Percentiles rank a stretch among this genome's conserved stretches.
Evolutionary conservation across 2,329 filamentous ascomycete genomes (phyloP).

Genomic region (Penicillium sp.): DNA sequence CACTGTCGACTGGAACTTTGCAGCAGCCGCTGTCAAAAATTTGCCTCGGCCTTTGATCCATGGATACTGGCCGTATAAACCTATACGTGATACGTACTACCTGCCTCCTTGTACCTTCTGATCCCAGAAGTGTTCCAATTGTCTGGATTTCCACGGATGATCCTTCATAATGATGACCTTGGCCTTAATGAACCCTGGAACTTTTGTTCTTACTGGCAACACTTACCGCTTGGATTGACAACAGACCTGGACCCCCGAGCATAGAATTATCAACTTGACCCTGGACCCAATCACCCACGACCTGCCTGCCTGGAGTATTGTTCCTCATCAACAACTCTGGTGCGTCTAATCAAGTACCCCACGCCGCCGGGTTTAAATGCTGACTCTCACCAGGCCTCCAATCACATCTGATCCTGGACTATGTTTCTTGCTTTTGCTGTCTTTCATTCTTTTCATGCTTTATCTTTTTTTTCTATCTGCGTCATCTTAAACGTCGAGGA

Average conservation of each 20-base stretch:
- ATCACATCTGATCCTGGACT: constrained; percentile 21
- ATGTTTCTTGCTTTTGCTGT: constrained; percentile 1
- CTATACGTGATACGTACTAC: not conserved
- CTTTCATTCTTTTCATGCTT: constrained; percentile 2
- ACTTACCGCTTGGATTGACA: constrained; percentile 7
- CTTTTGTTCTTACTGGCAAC: not conserved
- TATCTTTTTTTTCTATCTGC: constrained; percentile 12
- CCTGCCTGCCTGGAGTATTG: constrained; percentile 6
- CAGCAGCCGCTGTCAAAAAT: constrained; percentile 16
- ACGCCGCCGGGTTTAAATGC: not conserved
- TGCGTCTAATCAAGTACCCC: constrained; percentile 11
- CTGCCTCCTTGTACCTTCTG: not conserved
- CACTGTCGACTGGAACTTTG: constrained; percentile 10
- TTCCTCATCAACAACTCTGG: constrained; percentile 8
- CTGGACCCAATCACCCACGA: constrained; percentile 5
- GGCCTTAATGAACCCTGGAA: constrained; percentile 1
- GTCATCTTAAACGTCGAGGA: constrained; percentile 14
- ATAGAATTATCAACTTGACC: constrained; percentile 4
- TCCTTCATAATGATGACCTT: constrained; percentile 10
- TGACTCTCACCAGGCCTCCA: constrained; percentile 13
- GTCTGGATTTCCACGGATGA: constrained; percentile 14
- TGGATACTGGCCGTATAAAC: constrained; percentile 13
- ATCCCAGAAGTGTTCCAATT: constrained; percentile 2
- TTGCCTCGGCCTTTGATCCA: constrained; percentile 16
- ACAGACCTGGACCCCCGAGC: constrained; percentile 7